These are phyloP conservation scores for Leccinellum rugosiceps DNA, from an alignment of 768 basidiomycete genomes.

Conservation along the genomic window DNA sequence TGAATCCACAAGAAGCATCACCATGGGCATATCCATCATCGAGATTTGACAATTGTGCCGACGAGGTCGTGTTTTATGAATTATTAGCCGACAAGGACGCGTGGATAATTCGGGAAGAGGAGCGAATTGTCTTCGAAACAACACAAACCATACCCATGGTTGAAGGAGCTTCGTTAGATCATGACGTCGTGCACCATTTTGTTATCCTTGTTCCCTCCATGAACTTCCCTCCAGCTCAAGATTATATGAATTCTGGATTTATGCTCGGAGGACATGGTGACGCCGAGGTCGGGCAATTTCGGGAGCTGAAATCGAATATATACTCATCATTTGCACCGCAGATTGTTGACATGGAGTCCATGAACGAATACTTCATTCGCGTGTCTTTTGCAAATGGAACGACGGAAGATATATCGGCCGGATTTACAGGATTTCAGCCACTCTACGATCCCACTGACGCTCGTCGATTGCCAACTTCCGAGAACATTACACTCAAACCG, in stretches of 20 bases:
- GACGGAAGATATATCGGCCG: conserved; percentile 2
- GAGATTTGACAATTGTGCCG: background rate
- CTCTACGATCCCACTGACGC: background rate
- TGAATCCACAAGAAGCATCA: background rate
- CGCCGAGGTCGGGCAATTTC: background rate
- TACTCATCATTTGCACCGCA: background rate
- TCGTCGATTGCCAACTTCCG: background rate
- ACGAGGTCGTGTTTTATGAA: background rate
- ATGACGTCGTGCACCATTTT: conserved; percentile 10
- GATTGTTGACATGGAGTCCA: background rate
- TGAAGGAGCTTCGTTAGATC: background rate
- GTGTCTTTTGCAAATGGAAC: conserved; percentile 4
- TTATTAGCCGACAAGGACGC: conserved; percentile 7
- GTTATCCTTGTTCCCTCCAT: conserved; percentile 19
- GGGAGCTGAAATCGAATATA: background rate
- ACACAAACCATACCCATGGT: background rate
- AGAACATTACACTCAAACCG: background rate
- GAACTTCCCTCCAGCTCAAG: conserved; percentile 16
- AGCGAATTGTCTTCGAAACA: conserved; percentile 15
- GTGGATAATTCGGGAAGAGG: conserved; percentile 20
- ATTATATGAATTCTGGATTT: background rate
- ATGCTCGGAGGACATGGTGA: background rate
- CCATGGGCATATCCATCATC: background rate
- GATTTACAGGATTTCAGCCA: conserved; percentile 9
- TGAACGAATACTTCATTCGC: conserved; percentile 9